Base-by-base conservation (phyloP, 352 stramenopile genomes). In the Phytophthora palmivora region DNA sequence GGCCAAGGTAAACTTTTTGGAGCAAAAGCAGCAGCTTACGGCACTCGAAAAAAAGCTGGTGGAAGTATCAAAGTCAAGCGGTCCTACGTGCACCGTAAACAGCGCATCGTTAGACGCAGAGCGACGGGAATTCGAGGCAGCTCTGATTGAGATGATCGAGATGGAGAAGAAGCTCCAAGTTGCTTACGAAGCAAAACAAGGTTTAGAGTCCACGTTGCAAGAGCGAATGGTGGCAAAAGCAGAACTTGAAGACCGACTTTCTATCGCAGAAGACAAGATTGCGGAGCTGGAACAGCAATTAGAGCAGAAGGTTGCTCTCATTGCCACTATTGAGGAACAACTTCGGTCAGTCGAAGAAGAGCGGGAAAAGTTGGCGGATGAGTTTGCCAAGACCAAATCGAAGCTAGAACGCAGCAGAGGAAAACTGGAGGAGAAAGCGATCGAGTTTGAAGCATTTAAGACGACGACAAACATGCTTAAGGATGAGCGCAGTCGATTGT, bases 91-190 rank as follows among this genome's bases (percentile, higher is more conserved):
- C 11, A 58, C 58, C 6, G 53, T 67, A 18, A 78, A 58, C 22
- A 71, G 36, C 9, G 64, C 61, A 3, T 67, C 75, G 8, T 65
- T 79, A 3, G 79, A 88, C 9, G 59, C 72, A n/a, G 76, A 88
- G 36, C 76, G 77, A 10, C 80, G 82, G 9, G 79, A 88, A 63
- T 87, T 85, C 15, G 76, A 88, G 38, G 62, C 72, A 1, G 77
- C 79, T 37, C 59, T 88, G 55, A 87, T 85, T 34, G 79, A 88
- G 42, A 74, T 88, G 61, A 87, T 88, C 30, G 76, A 83, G 32
- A 86, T 88, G 77, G 79, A 88, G 44, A 72, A 80, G 41, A 88
- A 87, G 39, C 72, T 88, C 12, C 79, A 88, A 48, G 64, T 76
- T 4, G 79, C 77, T 6, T 88, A 88, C 47, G 79, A 86, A 65